Base-by-base conservation (phyloP, 768 basidiomycete species). In the Collybia sordida region DNA sequence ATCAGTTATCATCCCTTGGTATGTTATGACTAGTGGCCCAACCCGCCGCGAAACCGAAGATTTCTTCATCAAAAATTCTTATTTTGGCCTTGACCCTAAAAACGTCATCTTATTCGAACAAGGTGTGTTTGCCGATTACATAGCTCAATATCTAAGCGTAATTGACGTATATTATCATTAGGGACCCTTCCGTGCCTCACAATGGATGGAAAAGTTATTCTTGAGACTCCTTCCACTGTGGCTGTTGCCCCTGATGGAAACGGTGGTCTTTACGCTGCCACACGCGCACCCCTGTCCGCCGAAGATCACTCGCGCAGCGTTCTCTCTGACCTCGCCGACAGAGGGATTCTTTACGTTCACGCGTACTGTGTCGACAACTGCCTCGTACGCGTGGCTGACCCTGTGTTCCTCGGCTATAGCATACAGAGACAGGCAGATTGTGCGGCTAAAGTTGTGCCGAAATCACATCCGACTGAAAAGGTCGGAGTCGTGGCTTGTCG, bases 331-430 rank as follows among this genome's bases (percentile, higher is more conserved):
- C 80, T 98, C 55, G 72, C 75, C 21, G 64, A 72, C 36, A 91
- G 93, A 56, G 81, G 83, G 36, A 72, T 98, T 54, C 79, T 84
- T 50, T 97, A 96, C 69, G 79, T 99, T 42, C 96, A 99, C 69
- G 90, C 86, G 2, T 98, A 97, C 74, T 86, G 96, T 62, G 97
- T 99, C 60, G 97, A 99, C 76, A 99, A 99, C 75, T 98, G 97
- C 69, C 88, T 99, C 51, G 97, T 98, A 55, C 84, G 87, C 53
- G 92, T 99, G 47, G 97, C 95, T 42, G 97, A 99, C 66, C 97
- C 97, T 12, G 83, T 94, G 63, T 99, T 99, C 80, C 74, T 98
- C 57, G 97, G 97, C 21, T 95, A 90, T 73, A 89, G 92, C 72
- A 90, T 98, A 72, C 71, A 77, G 49, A 93, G 91, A 62, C 79